A percentile compares a stretch with the other conserved stretches of the same genome.
These are phyloP conservation scores for Arxiozyma slooffiae DNA, from an alignment of 1,139 yeast genomes.

Conservation along the genomic window DNA sequence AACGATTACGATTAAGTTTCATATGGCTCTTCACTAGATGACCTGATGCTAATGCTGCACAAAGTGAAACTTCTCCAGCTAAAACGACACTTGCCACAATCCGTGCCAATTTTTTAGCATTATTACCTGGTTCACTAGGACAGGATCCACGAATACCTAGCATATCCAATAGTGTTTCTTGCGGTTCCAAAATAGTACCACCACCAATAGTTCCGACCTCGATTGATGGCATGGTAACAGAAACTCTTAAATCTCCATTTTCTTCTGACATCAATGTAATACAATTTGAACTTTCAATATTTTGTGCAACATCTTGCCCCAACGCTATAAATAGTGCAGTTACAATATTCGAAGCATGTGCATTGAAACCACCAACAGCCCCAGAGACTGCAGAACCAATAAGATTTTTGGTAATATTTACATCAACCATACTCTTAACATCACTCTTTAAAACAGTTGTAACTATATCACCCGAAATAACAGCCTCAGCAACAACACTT, in stretches of 20 bases:
- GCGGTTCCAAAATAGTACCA: conserved; percentile 95
- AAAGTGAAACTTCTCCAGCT: conserved; percentile 90
- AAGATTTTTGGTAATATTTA: conserved; percentile 79
- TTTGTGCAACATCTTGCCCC: conserved; percentile 98
- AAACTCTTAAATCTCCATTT: conserved; percentile 73
- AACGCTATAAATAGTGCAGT: conserved; percentile 91
- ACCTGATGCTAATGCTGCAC: conserved; percentile 96
- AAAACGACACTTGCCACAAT: conserved; percentile 90
- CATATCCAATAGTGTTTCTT: conserved; percentile 89
- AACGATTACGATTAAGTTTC: conserved; percentile 67
- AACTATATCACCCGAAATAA: conserved; percentile 74
- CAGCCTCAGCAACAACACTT: conserved; percentile 95
- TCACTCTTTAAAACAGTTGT: conserved; percentile 76
- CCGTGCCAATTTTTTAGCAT: conserved; percentile 91
- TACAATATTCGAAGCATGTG: conserved; percentile 92
- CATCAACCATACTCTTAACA: conserved; percentile 83
- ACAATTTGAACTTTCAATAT: conserved; percentile 95
- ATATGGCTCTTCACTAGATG: conserved; percentile 96
- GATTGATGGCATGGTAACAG: conserved; percentile 97
- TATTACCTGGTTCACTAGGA: conserved; percentile 85
- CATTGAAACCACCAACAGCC: conserved; percentile 93
- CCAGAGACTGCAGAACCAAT: conserved; percentile 99
- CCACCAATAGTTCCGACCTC: conserved; percentile 99
- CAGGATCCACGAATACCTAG: conserved; percentile 95
- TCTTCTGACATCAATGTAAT: conserved; percentile 85